Conservation (phyloP, 148 eudicot genomes). For the Rhododendron molle region DNA sequence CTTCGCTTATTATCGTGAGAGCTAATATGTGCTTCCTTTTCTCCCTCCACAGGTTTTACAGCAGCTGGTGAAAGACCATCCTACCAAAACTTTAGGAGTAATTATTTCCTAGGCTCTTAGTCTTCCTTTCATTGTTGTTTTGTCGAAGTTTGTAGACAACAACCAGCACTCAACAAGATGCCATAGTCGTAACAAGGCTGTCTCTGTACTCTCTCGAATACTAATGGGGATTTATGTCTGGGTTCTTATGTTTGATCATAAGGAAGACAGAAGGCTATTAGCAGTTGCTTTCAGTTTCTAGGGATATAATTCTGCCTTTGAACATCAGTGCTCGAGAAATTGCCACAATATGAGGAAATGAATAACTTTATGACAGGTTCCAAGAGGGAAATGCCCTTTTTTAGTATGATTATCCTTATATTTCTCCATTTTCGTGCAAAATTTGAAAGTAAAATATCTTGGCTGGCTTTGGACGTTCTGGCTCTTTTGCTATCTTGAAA, state of each 20-base stretch:
- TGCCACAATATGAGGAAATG: not conserved
- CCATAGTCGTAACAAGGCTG: not conserved
- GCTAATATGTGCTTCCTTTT: slow-evolving; percentile 2
- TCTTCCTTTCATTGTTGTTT: not conserved
- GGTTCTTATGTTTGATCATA: not conserved
- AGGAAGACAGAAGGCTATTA: not conserved
- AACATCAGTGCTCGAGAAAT: not conserved
- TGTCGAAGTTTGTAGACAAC: not conserved
- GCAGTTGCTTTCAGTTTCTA: not conserved
- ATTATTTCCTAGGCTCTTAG: slow-evolving; percentile 8
- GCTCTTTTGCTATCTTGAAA: not conserved
- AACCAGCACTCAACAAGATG: not conserved
- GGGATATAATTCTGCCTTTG: not conserved
- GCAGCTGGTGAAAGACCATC: slow-evolving; percentile 50
- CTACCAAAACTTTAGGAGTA: slow-evolving; percentile 57
- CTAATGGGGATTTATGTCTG: not conserved
- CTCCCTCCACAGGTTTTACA: slow-evolving; percentile 43
- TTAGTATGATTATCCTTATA: not conserved
- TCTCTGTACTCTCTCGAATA: not conserved
- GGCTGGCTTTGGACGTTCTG: not conserved
- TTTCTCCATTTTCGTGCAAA: not conserved
- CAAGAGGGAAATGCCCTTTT: not conserved
- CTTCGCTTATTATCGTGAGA: not conserved
- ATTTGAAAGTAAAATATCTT: not conserved
- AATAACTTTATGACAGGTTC: not conserved